phyloP scores from a whole-genome alignment of 768 basidiomycete genomes.

The Scleroderma bovista region DNA sequence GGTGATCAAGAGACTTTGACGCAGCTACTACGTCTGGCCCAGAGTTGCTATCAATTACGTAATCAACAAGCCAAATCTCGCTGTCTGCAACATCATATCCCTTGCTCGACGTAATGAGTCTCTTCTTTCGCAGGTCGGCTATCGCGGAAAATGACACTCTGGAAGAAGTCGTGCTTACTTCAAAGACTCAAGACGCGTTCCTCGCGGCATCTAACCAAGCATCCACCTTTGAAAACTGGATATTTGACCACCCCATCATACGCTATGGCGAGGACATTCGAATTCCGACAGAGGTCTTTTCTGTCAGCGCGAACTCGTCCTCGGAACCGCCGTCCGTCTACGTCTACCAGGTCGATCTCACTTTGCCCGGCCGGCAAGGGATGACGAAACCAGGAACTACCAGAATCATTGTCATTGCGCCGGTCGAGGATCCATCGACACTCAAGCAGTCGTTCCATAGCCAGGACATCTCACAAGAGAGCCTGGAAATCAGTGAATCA shows the following conservation, averaged over 20 bases:
- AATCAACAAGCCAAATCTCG: too few species aligned
- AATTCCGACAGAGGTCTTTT: slow-evolving; percentile 15
- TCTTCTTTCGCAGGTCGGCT: slow-evolving; percentile 28
- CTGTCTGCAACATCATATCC: background rate
- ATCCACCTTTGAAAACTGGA: slow-evolving; percentile 37
- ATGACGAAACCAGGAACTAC: slow-evolving; percentile 44
- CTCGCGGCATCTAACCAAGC: slow-evolving; percentile 31
- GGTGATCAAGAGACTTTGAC: slow-evolving; percentile 10
- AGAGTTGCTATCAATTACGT: too few species aligned
- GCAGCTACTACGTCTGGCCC: too few species aligned
- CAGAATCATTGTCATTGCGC: slow-evolving; percentile 43
- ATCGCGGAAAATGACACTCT: slow-evolving; percentile 17
- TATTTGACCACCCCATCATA: slow-evolving; percentile 37
- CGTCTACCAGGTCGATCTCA: slow-evolving; percentile 49
- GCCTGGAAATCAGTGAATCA: slow-evolving; percentile 64
- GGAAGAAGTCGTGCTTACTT: slow-evolving; percentile 45
- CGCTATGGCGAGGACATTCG: slow-evolving; percentile 44
- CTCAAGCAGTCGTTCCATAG: slow-evolving; percentile 7
- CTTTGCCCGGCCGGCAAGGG: slow-evolving; percentile 75
- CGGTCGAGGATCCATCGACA: slow-evolving; percentile 12
- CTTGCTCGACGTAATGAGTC: slow-evolving; percentile 31
- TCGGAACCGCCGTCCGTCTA: slow-evolving; percentile 16
- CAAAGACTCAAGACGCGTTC: slow-evolving; percentile 47
- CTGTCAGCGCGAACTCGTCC: slow-evolving; percentile 13
- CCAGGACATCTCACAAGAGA: slow-evolving; percentile 28